Conservation (phyloP, 371 early-diverging fungal genomes). For the Mucor sp. region DNA sequence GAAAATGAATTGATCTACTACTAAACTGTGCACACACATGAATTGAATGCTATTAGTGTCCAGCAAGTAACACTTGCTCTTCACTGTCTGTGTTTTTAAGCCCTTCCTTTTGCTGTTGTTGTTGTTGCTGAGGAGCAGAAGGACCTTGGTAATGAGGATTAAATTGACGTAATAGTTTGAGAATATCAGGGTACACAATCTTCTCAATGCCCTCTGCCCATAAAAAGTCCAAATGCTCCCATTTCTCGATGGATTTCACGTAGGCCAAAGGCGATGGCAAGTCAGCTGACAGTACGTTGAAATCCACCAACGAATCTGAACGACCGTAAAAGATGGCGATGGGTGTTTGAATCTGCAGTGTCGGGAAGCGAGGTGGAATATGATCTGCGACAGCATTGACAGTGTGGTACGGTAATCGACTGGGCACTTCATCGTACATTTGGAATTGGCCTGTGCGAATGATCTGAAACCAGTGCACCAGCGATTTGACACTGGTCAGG, state of each 20-base stretch:
- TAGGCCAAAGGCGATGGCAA: slow-evolving; percentile 60
- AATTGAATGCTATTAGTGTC: not conserved
- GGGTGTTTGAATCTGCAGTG: slow-evolving; percentile 80
- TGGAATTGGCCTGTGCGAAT: slow-evolving; percentile 86
- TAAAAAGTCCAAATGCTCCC: slow-evolving; percentile 83
- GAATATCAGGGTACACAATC: slow-evolving; percentile 50
- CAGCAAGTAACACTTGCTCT: not conserved
- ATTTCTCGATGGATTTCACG: slow-evolving; percentile 64
- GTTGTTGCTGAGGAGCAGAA: not conserved
- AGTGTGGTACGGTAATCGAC: slow-evolving; percentile 61
- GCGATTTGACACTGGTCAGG: slow-evolving; percentile 85
- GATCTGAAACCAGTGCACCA: slow-evolving; percentile 97
- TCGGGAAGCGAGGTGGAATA: slow-evolving; percentile 72
- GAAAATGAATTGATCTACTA: not conserved
- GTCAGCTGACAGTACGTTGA: slow-evolving; percentile 60
- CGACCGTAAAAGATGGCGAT: slow-evolving; percentile 93
- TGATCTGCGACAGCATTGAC: slow-evolving; percentile 51
- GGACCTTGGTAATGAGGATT: slow-evolving; percentile 23
- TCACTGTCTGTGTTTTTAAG: slow-evolving; percentile 11
- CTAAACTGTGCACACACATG: not conserved
- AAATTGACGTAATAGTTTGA: slow-evolving; percentile 39
- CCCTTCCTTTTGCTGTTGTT: slow-evolving; percentile 14
- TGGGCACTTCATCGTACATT: slow-evolving; percentile 91
- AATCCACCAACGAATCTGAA: slow-evolving; percentile 82
- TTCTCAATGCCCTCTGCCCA: slow-evolving; percentile 70